These are phyloP conservation scores for Amanita rimosa DNA, from an alignment of 768 basidiomycete genomes.

Conservation along the genomic window DNA sequence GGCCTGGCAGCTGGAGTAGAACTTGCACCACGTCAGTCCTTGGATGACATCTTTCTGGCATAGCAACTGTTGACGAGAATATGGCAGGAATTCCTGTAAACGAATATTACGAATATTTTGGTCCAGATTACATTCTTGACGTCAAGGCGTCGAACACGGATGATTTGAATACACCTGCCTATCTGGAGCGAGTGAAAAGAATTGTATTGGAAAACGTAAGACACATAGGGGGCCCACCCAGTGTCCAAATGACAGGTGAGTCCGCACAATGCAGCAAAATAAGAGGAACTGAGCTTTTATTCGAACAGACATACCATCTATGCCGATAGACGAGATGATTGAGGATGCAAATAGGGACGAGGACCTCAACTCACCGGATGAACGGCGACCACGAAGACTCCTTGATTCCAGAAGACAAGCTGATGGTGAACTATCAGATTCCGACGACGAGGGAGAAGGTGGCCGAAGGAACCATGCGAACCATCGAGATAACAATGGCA, in stretches of 20 bases:
- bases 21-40: slow-evolving; percentile 58
- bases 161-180: slow-evolving; percentile 87
- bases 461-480: slow-evolving; percentile 60
- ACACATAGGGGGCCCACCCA: slow-evolving; percentile 79
- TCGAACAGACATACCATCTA: slow-evolving; percentile 62
- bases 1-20: slow-evolving; percentile 97
- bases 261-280: not conserved
- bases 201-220: slow-evolving; percentile 89
- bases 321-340: slow-evolving; percentile 76
- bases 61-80: not conserved
- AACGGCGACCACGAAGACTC: slow-evolving; percentile 61
- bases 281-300: not conserved
- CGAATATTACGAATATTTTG: slow-evolving; percentile 99
- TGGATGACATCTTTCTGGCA: not conserved
- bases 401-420: slow-evolving; percentile 76
- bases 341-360: slow-evolving; percentile 79
- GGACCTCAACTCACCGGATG: slow-evolving; percentile 68
- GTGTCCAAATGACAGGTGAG: slow-evolving; percentile 84
- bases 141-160: slow-evolving; percentile 93
- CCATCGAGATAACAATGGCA: slow-evolving; percentile 43
- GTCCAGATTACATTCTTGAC: slow-evolving; percentile 93
- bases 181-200: slow-evolving; percentile 85
- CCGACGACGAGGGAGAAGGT: slow-evolving; percentile 94
- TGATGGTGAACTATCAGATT: slow-evolving; percentile 90
- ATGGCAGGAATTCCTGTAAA: slow-evolving; percentile 86